Conservation (phyloP, 306 rosid species). For the Glycine latifolia region DNA sequence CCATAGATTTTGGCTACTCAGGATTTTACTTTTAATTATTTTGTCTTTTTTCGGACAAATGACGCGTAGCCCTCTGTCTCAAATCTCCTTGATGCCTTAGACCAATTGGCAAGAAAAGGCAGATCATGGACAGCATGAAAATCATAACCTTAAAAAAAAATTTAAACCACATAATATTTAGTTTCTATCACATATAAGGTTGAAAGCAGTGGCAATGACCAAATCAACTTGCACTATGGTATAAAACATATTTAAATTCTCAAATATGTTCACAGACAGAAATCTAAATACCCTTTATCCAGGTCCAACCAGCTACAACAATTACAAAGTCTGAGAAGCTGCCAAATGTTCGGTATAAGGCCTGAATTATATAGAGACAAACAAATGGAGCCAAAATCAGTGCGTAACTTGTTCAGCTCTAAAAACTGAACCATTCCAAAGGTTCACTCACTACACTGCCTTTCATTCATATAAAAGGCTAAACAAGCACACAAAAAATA, state of each 20-base stretch:
- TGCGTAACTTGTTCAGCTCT: conserved; percentile 58
- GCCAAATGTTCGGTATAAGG: conserved; percentile 50
- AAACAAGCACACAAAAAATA: conserved; percentile 12
- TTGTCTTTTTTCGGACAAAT: conserved; percentile 1
- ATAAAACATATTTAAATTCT: conserved; percentile 7
- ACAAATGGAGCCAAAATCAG: conserved; percentile 46
- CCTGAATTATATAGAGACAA: conserved; percentile 47
- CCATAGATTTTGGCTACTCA: conserved; percentile 3
- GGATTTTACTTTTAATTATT: background rate
- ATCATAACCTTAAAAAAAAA: background rate
- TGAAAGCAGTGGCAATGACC: conserved; percentile 36
- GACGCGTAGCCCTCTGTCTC: background rate
- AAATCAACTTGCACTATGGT: conserved; percentile 29
- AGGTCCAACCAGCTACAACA: conserved; percentile 46
- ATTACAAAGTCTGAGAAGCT: conserved; percentile 30
- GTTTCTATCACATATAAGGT: background rate
- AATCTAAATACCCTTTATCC: conserved; percentile 45
- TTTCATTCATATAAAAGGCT: conserved; percentile 21
- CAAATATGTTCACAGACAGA: conserved; percentile 15
- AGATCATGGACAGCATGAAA: conserved; percentile 4
- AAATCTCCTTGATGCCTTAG: background rate
- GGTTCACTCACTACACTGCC: background rate
- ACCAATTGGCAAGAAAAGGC: background rate
- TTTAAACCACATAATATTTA: background rate
- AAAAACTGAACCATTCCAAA: background rate